A percentile compares a stretch with the other conserved stretches of the same genome.
phyloP scores from a whole-genome alignment of 331 rosid genomes.

The Pyracantha coccinea region DNA sequence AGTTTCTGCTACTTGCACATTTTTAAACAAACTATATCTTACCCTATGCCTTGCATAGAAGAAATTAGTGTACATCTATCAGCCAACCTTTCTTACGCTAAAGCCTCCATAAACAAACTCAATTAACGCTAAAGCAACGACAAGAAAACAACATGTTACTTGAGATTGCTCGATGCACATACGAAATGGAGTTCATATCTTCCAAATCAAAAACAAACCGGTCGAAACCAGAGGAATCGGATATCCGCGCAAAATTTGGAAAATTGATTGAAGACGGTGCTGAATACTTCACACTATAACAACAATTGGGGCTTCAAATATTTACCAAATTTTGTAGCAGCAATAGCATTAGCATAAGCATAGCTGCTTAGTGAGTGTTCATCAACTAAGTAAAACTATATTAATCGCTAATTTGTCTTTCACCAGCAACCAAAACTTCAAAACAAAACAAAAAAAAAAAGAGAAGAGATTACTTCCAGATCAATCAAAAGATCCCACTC shows the following conservation, averaged over 20 bases:
- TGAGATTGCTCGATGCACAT: background rate
- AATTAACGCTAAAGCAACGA: background rate
- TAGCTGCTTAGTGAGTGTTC: background rate
- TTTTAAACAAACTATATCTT: background rate
- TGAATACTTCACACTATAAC: background rate
- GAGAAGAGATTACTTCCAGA: conserved; percentile 7
- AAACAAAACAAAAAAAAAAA: background rate
- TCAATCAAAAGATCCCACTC: conserved; percentile 13
- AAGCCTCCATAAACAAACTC: background rate
- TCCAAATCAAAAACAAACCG: background rate
- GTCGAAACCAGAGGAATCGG: background rate
- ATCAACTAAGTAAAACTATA: background rate
- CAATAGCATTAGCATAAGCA: background rate
- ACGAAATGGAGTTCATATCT: too few species aligned
- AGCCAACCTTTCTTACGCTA: background rate
- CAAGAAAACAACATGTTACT: background rate
- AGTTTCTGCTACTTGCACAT: background rate
- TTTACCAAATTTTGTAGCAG: background rate
- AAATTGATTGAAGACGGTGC: background rate
- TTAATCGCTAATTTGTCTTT: too few species aligned
- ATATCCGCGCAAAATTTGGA: background rate
- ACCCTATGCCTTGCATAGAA: background rate
- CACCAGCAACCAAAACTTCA: background rate
- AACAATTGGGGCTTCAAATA: background rate
- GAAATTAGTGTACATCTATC: background rate